Percentiles rank a stretch among this genome's conserved stretches.
phyloP scores from a whole-genome alignment of 148 eudicot species.

The Silene uniflora region DNA sequence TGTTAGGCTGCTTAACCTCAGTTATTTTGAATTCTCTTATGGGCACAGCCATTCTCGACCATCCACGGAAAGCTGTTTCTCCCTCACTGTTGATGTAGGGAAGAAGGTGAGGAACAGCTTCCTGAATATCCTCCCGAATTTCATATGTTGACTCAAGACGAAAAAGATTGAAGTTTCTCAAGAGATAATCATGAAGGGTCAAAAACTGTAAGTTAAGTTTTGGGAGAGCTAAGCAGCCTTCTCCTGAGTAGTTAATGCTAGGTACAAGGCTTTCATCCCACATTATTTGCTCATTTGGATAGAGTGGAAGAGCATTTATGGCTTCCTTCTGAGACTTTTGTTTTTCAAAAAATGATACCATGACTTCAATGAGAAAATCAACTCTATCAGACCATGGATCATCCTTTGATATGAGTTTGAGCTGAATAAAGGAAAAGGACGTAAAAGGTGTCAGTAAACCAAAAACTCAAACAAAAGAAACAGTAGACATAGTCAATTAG shows the following conservation, averaged over 20 bases:
- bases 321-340: conserved; percentile 95
- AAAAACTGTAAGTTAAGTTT: conserved; percentile 90
- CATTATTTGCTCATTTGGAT: conserved; percentile 97
- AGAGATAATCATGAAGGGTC: conserved; percentile 92
- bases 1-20: conserved; percentile 95
- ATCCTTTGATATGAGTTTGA: conserved; percentile 75
- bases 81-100: conserved; percentile 85
- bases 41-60: conserved; percentile 99
- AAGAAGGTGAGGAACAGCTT: conserved; percentile 96
- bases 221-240: conserved; percentile 97
- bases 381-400: conserved; percentile 97
- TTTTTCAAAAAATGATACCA: conserved; percentile 92
- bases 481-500: neutral
- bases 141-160: conserved; percentile 99
- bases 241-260: conserved; percentile 95
- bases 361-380: conserved; percentile 91
- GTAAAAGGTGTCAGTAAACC: conserved; percentile 19
- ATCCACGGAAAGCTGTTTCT: conserved; percentile 94
- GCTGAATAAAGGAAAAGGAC: conserved; percentile 44
- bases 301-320: conserved; percentile 93
- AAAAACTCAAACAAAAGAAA: conserved; percentile 16
- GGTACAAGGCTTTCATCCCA: conserved; percentile 99
- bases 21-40: conserved; percentile 66
- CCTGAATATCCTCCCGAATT: conserved; percentile 97
- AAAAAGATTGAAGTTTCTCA: conserved; percentile 95